These are phyloP conservation scores for Kwoniella bestiolae DNA, from an alignment of 768 basidiomycete species.

Conservation along the genomic window DNA sequence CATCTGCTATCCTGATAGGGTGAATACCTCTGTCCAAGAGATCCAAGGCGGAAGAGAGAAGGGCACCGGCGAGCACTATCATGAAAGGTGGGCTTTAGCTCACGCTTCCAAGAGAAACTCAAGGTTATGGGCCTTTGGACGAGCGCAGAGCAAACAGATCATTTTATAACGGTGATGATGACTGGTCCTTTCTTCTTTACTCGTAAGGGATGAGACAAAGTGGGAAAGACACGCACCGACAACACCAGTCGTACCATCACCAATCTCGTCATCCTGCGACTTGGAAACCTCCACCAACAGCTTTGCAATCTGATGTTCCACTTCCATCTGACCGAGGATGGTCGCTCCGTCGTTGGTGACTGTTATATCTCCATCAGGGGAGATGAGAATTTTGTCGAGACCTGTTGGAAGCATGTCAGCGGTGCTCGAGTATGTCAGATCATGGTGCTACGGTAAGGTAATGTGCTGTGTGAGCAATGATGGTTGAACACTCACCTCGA, in stretches of 20 bases:
- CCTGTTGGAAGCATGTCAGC: conserved; percentile 64
- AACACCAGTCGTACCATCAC: conserved; percentile 98
- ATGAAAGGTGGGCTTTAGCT: neutral
- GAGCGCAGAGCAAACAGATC: no score
- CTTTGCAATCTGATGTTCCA: conserved; percentile 98
- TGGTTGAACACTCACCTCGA: conserved; percentile 66
- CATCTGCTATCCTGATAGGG: conserved; percentile 98
- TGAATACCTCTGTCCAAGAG: conserved; percentile 99
- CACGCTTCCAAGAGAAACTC: no score
- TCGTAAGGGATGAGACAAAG: no score
- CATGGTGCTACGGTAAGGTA: no score
- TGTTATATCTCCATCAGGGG: conserved; percentile 95
- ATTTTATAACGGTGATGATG: no score
- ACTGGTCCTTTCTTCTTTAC: no score
- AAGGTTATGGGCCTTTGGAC: no score
- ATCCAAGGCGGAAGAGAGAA: conserved; percentile 89
- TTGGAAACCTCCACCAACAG: conserved; percentile 84
- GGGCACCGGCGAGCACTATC: conserved; percentile 94
- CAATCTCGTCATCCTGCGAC: conserved; percentile 99
- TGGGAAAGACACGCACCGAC: conserved; percentile 88
- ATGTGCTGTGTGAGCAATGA: no score
- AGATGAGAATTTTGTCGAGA: conserved; percentile 63
- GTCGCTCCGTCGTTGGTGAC: conserved; percentile 99
- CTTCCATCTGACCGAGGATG: conserved; percentile 97
- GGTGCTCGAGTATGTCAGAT: neutral